These are phyloP conservation scores for Phylloporus sp. DNA, from an alignment of 768 basidiomycete species.

Conservation along the genomic window DNA sequence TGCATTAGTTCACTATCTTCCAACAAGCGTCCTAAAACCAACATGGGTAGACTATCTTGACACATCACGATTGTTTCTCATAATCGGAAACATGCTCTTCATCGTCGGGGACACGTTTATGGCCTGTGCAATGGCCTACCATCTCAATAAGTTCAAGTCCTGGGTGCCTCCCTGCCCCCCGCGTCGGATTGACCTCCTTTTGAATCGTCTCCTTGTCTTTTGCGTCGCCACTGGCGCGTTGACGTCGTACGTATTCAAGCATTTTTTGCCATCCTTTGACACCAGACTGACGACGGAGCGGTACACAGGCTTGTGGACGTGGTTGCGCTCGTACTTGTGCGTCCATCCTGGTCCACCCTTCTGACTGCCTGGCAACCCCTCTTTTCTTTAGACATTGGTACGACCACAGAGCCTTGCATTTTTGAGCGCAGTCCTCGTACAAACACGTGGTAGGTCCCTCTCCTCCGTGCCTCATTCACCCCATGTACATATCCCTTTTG, in stretches of 20 bases:
- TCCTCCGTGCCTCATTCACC: not conserved
- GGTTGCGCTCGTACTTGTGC: constrained; percentile 23
- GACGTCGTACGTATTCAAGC: constrained; percentile 16
- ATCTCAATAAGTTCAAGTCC: constrained; percentile 15
- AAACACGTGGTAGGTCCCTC: constrained; percentile 23
- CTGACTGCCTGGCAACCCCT: too few species aligned
- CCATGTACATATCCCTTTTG: too few species aligned
- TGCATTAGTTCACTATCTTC: not conserved
- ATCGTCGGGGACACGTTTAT: constrained; percentile 23
- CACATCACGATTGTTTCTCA: constrained; percentile 1
- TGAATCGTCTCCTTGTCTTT: constrained; percentile 24
- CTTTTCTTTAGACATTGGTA: constrained; percentile 12
- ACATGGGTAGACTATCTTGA: constrained; percentile 12
- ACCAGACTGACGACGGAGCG: not conserved
- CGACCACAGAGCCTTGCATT: constrained; percentile 19
- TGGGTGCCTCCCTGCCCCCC: not conserved
- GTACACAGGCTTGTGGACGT: constrained; percentile 21
- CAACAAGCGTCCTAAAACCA: constrained; percentile 5
- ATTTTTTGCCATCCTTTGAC: not conserved
- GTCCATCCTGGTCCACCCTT: not conserved
- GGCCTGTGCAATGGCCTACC: constrained; percentile 19
- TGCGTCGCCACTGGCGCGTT: constrained; percentile 25
- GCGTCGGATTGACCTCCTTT: constrained; percentile 17
- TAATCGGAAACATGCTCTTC: constrained; percentile 23
- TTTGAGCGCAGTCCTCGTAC: constrained; percentile 19